These are phyloP conservation scores for Calonectria henricotiae DNA, from an alignment of 2,329 filamentous ascomycete genomes.

Conservation along the genomic window DNA sequence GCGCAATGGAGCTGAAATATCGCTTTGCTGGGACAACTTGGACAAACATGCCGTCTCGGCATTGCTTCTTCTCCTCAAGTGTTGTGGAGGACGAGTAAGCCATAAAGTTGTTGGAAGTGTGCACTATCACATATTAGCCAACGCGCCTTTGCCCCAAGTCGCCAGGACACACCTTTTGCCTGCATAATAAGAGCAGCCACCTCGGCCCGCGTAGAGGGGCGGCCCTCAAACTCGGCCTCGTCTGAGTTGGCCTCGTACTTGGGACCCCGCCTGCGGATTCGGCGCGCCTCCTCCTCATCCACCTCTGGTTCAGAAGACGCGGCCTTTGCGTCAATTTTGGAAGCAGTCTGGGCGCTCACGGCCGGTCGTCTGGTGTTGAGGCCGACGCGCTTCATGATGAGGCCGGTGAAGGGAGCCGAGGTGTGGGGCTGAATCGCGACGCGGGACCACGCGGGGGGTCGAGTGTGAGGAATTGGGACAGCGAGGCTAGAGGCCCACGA, in stretches of 20 bases:
- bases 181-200: conserved; percentile 44
- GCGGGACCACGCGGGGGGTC: conserved; percentile 55
- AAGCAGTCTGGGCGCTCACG: conserved; percentile 5
- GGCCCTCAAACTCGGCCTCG: conserved; percentile 27
- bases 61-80: conserved; percentile 35
- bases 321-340: conserved; percentile 7
- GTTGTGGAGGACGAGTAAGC: conserved; percentile 34
- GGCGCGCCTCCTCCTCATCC: conserved; percentile 32
- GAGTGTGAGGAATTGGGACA: conserved; percentile 42
- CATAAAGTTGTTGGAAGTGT: conserved; percentile 50
- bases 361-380: conserved; percentile 30
- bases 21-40: conserved; percentile 54
- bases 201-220: conserved; percentile 35
- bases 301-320: conserved; percentile 29
- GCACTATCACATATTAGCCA: conserved; percentile 49
- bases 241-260: conserved; percentile 19
- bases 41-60: conserved; percentile 33
- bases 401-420: conserved; percentile 47
- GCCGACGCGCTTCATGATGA: conserved; percentile 57
- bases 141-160: background rate
- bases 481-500: conserved; percentile 47
- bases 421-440: conserved; percentile 51
- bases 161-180: conserved; percentile 53
- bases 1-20: conserved; percentile 40
- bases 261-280: conserved; percentile 34